Evolutionary conservation across 2,329 filamentous ascomycete genomes (phyloP).

Genomic region (Colletotrichum sp.): DNA sequence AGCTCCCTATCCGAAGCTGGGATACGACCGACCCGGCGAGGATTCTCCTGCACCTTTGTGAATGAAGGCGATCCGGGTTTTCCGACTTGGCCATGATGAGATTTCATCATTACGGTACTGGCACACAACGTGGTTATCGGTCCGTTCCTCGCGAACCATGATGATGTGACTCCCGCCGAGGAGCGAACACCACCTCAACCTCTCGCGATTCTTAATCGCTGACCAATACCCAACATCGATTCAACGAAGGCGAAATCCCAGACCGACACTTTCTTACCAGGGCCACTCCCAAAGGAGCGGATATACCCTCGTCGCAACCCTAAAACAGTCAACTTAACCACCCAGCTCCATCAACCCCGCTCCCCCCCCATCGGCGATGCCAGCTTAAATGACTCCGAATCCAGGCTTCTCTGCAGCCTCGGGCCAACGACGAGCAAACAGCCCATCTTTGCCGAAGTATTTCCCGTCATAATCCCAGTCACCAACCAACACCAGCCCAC

Average conservation of each 20-base stretch:
- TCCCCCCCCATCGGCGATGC: background rate
- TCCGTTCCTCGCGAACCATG: background rate
- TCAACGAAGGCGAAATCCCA: background rate
- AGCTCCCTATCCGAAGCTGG: background rate
- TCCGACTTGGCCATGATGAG: background rate
- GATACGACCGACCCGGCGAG: background rate
- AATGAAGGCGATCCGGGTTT: background rate
- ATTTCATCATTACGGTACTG: background rate
- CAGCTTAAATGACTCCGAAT: background rate
- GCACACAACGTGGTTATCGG: background rate
- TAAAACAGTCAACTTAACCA: background rate
- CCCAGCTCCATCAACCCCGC: background rate
- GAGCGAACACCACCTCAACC: background rate
- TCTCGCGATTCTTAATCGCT: background rate
- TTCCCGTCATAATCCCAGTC: background rate
- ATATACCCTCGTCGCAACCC: background rate
- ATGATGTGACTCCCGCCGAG: background rate
- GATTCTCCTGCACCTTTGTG: background rate
- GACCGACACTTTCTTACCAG: background rate
- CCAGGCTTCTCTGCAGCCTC: background rate
- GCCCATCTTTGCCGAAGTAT: background rate
- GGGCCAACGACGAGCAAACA: background rate
- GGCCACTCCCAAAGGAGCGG: background rate
- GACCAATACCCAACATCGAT: background rate
- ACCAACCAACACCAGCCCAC: background rate